Evolutionary conservation across 2,329 filamentous ascomycete species (phyloP), one percentile per base, ranked within the genome.

Genomic region (Aspergillus niger): DNA sequence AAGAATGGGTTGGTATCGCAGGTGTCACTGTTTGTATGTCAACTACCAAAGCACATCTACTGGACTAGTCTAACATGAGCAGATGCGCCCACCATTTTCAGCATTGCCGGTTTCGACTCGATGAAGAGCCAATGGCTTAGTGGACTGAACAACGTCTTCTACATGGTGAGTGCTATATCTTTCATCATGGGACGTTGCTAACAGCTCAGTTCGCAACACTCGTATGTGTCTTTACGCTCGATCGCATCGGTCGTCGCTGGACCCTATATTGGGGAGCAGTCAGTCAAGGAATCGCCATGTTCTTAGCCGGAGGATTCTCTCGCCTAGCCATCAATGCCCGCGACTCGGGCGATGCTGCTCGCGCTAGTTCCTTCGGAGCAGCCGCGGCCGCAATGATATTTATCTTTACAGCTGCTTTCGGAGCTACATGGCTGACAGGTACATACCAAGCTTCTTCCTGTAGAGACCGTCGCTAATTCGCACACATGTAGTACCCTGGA

Each of bases 371-470:
- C 0, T 87, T 85, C 53, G 86, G 86, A 32, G 85, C 84, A 0
- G 89, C 88, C 0, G 89, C 89, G 0, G 88, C 86, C 0, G 85
- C 85, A 0, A 89, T 91, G 75, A 86, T 92, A 17, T 92, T 90
- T 70, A 79, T 89, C 50, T 90, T 87, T 72, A 89, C 86, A 0
- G 82, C 81, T 2, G 78, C 87, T 0, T 90, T 90, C 63, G 88
- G 86, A 17, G 85, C 86, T 0, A 87, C 86, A 0, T 88, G 85
- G 85, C 69, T 87, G 3, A 85, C 65, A 13, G 64, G 64, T 66
- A 57, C 3, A n/a, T 51, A 0, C 90, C 55, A 90, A 89, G 64
- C 86, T 88, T 0, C 75, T 89, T 0, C 81, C 86, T 89, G 0
- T 80, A 87, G 13, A 87, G 87, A 0, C 86, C 28, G 28, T 17